A percentile compares a stretch with the other conserved stretches of the same genome.
phyloP scores from a whole-genome alignment of 805 yeast species.

The Monosporozyma solicola region DNA sequence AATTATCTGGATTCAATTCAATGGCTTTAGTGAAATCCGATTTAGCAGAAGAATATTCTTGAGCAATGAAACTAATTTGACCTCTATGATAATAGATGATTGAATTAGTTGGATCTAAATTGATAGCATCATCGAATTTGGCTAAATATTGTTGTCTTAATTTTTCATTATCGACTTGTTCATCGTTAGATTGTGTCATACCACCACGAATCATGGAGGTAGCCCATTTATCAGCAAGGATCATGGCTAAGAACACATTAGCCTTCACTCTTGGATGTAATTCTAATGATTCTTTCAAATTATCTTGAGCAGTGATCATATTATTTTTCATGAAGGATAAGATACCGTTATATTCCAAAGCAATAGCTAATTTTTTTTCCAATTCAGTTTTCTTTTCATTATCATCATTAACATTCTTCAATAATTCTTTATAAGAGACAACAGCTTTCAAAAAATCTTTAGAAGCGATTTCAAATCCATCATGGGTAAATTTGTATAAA shows the following conservation, averaged over 20 bases:
- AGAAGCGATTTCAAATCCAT: slow-evolving; percentile 33
- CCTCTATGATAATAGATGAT: slow-evolving; percentile 92
- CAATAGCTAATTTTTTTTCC: slow-evolving; percentile 48
- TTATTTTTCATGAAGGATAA: slow-evolving; percentile 76
- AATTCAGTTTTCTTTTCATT: slow-evolving; percentile 14
- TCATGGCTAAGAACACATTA: slow-evolving; percentile 70
- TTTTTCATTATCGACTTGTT: slow-evolving; percentile 21
- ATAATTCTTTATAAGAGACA: slow-evolving; percentile 30
- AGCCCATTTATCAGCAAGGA: slow-evolving; percentile 72
- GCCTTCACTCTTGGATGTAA: slow-evolving; percentile 73
- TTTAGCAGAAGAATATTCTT: slow-evolving; percentile 64
- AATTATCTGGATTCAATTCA: slow-evolving; percentile 62
- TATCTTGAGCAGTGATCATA: slow-evolving; percentile 51
- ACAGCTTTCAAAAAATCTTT: slow-evolving; percentile 47
- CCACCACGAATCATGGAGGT: slow-evolving; percentile 31
- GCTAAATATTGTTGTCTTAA: slow-evolving; percentile 39
- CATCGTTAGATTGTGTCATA: slow-evolving; percentile 10
- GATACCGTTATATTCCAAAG: slow-evolving; percentile 77
- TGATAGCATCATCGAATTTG: slow-evolving; percentile 65
- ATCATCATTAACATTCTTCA: slow-evolving; percentile 8
- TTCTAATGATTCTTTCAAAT: slow-evolving; percentile 55
- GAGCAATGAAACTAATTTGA: slow-evolving; percentile 77
- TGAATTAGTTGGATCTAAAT: slow-evolving; percentile 58
- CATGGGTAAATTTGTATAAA: slow-evolving; percentile 36
- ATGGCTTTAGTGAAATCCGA: slow-evolving; percentile 68